Conservation (phyloP, 2,329 filamentous ascomycete genomes). For the Truncatella angustata region DNA sequence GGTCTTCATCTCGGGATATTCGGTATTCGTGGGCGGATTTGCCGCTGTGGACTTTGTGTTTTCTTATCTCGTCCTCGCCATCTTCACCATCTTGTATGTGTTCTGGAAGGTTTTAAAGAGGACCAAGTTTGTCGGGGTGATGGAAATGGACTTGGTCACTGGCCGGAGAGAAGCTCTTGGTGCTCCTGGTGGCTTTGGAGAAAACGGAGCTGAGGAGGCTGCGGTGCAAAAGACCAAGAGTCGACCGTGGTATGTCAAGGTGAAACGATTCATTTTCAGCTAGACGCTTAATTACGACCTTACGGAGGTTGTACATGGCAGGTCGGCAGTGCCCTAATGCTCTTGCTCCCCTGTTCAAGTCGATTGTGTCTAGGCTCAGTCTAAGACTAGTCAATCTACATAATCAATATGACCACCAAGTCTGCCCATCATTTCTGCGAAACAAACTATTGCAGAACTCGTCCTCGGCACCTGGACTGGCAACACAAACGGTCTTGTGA, state of each 20-base stretch:
- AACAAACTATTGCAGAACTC: too few species aligned
- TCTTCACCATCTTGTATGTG: constrained; percentile 23
- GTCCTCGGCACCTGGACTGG: too few species aligned
- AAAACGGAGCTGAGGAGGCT: neutral
- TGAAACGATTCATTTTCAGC: constrained; percentile 17
- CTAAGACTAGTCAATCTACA: too few species aligned
- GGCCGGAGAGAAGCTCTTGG: constrained; percentile 17
- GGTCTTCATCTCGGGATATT: constrained; percentile 27
- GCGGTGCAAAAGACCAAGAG: neutral
- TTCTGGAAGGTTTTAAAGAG: constrained; percentile 26
- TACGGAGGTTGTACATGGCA: too few species aligned
- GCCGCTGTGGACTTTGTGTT: constrained; percentile 25
- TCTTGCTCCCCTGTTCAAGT: neutral
- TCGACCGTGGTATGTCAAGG: constrained; percentile 15
- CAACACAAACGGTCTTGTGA: too few species aligned
- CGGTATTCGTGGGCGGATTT: constrained; percentile 25
- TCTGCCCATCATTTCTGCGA: too few species aligned
- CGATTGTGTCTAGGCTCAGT: too few species aligned
- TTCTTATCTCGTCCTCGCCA: constrained; percentile 24
- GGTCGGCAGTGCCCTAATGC: too few species aligned
- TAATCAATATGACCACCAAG: too few species aligned
- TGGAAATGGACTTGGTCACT: constrained; percentile 22
- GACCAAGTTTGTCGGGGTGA: constrained; percentile 19
- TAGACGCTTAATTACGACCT: neutral
- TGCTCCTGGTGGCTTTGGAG: neutral